Evolutionary conservation across 192 early-diverging fungal genomes (phyloP).

Genomic region (Coemansia sp.): DNA sequence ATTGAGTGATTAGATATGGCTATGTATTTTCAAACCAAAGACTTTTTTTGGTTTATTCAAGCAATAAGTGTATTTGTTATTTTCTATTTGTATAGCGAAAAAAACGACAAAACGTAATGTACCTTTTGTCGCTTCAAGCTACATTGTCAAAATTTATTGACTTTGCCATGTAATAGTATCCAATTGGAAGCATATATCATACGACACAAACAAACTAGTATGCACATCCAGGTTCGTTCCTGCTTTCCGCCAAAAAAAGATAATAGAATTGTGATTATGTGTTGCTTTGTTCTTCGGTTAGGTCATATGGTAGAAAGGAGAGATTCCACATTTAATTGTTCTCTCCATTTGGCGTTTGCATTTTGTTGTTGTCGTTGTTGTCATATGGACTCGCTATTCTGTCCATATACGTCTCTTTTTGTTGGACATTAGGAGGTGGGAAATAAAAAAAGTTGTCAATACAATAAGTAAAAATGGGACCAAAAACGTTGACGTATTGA

Average conservation of each 20-base stretch:
- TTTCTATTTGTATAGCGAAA: neutral
- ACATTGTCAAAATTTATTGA: neutral
- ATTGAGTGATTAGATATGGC: no score
- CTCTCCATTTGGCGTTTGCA: neutral
- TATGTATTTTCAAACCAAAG: no score
- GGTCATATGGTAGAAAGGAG: neutral
- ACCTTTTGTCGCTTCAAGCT: no score
- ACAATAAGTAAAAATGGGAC: conserved; percentile 2
- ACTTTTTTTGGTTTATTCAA: no score
- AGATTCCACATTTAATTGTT: neutral
- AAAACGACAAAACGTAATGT: no score
- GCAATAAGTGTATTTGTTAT: neutral
- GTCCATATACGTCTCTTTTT: neutral
- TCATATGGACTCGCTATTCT: neutral
- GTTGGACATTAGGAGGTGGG: neutral
- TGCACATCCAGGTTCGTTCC: neutral
- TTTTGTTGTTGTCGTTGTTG: neutral
- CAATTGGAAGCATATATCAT: neutral
- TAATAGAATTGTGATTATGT: neutral
- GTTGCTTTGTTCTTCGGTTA: neutral
- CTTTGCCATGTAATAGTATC: neutral
- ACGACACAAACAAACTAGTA: neutral
- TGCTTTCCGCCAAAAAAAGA: neutral
- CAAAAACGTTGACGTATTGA: neutral
- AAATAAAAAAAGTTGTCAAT: neutral